phyloP scores from a whole-genome alignment of 2,329 filamentous ascomycete genomes.

The Aureobasidium namibiae region DNA sequence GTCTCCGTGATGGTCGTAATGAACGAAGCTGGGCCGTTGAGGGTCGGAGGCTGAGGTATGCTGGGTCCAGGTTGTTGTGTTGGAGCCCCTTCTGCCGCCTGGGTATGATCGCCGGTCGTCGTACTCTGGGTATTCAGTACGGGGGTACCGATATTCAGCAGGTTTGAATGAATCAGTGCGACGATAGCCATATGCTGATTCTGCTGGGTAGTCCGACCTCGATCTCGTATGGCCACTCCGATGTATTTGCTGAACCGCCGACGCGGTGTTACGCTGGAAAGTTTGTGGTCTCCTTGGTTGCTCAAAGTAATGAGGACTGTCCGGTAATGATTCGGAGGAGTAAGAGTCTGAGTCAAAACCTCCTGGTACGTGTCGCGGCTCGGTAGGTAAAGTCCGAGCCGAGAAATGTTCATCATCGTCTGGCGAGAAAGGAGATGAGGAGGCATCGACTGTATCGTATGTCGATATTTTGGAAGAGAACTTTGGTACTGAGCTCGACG shows the following conservation, averaged over 20 bases:
- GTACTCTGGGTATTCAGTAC: neutral
- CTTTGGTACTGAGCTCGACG: neutral
- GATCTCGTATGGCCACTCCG: neutral
- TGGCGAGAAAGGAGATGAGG: neutral
- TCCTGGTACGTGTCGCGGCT: neutral
- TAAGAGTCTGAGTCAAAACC: neutral
- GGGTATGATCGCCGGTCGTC: neutral
- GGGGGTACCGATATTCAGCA: neutral
- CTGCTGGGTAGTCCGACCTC: neutral
- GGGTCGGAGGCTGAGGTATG: neutral
- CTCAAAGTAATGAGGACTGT: conserved; percentile 1
- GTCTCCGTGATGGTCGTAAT: neutral
- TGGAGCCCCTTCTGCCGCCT: neutral
- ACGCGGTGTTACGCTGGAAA: neutral
- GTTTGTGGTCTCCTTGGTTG: neutral
- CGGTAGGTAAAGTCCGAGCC: neutral
- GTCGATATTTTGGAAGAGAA: neutral
- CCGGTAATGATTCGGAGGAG: neutral
- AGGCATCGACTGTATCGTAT: neutral
- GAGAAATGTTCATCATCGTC: conserved; percentile 6
- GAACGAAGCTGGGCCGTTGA: neutral
- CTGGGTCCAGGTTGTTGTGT: neutral
- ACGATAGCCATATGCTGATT: neutral
- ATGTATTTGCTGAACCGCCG: neutral
- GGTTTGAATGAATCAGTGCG: neutral